These are phyloP conservation scores for Brassica napus DNA, from an alignment of 345 rosid genomes.

Conservation along the genomic window DNA sequence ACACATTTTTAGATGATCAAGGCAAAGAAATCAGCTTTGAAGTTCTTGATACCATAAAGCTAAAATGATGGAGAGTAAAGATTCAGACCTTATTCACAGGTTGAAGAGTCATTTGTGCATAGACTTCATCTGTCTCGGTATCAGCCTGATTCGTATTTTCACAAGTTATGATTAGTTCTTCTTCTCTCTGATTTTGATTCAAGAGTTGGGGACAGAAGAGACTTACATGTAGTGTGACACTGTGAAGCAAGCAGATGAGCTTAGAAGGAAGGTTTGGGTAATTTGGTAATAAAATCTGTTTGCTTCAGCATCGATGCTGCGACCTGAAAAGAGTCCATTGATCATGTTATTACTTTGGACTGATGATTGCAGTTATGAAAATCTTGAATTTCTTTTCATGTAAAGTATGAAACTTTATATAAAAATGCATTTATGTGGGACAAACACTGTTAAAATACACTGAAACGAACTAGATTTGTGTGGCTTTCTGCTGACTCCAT, in stretches of 20 bases:
- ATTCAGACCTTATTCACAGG: slow-evolving; percentile 52
- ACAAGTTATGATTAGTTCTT: slow-evolving; percentile 29
- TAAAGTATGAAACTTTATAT: not conserved
- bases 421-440: slow-evolving; percentile 13
- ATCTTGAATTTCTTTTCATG: not conserved
- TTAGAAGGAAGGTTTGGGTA: slow-evolving; percentile 90
- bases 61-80: not conserved
- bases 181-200: not conserved
- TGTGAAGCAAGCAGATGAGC: slow-evolving; percentile 81
- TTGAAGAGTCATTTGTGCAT: slow-evolving; percentile 96
- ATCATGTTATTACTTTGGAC: not conserved
- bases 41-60: not conserved
- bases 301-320: slow-evolving; percentile 92
- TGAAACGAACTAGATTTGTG: slow-evolving; percentile 25
- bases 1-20: not conserved
- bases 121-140: slow-evolving; percentile 92
- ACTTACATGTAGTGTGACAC: slow-evolving; percentile 79
- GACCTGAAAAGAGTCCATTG: slow-evolving; percentile 53
- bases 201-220: slow-evolving; percentile 7
- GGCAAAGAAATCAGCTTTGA: not conserved
- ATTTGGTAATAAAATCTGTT: slow-evolving; percentile 45
- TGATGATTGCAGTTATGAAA: not conserved
- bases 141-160: slow-evolving; percentile 65
- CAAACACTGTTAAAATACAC: slow-evolving; percentile 29
- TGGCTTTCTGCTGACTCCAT: slow-evolving; percentile 23